A percentile compares a stretch with the other conserved stretches of the same genome.
These are phyloP conservation scores for Digitaria exilis DNA, from an alignment of 202 grass and related monocot species.

Conservation along the genomic window DNA sequence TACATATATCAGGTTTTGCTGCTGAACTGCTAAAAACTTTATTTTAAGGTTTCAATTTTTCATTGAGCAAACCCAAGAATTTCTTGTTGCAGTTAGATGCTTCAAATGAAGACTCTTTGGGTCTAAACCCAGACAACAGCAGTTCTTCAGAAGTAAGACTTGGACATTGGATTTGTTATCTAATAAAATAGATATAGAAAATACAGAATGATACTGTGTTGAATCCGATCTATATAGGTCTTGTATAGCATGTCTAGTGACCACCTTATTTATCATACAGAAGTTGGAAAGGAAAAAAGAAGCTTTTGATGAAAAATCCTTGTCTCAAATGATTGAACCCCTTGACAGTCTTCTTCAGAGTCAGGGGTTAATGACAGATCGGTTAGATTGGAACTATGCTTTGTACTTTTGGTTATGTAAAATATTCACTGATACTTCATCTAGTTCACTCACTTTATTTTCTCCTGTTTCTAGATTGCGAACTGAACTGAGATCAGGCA, in stretches of 20 bases:
- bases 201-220: not conserved
- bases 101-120: constrained; percentile 82
- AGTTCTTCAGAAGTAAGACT: constrained; percentile 43
- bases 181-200: constrained; percentile 10
- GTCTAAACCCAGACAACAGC: constrained; percentile 9
- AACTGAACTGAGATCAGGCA: constrained; percentile 75
- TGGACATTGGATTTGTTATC: constrained; percentile 29
- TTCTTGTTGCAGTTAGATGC: constrained; percentile 74
- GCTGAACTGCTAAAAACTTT: constrained; percentile 10
- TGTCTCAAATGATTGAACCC: constrained; percentile 55
- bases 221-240: constrained; percentile 16
- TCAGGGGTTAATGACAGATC: constrained; percentile 66
- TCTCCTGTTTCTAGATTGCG: constrained; percentile 51
- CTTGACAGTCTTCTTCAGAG: constrained; percentile 63
- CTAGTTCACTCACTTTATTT: constrained; percentile 19
- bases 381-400: constrained; percentile 49
- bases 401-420: constrained; percentile 3
- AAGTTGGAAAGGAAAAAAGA: constrained; percentile 29
- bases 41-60: not conserved
- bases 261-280: constrained; percentile 38
- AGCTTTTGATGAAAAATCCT: constrained; percentile 30
- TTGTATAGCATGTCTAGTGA: constrained; percentile 26
- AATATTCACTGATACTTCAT: constrained; percentile 4
- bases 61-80: constrained; percentile 31
- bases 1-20: constrained; percentile 93